These are phyloP conservation scores for Durio zibethinus DNA, from an alignment of 345 rosid genomes.

Conservation along the genomic window DNA sequence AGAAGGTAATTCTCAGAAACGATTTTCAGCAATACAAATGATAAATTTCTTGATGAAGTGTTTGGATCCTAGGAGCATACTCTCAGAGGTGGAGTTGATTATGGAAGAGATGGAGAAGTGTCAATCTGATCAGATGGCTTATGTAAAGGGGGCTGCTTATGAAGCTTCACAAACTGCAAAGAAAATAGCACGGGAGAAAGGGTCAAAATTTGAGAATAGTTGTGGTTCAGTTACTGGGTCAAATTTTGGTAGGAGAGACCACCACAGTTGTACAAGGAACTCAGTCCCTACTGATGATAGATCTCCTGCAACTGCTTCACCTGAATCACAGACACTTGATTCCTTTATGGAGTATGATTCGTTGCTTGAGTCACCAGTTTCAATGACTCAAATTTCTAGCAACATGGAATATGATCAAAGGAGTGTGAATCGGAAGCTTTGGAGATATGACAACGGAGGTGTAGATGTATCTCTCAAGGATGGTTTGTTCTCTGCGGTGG, in stretches of 20 bases:
- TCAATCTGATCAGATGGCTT: slow-evolving; percentile 84
- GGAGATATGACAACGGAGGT: slow-evolving; percentile 51
- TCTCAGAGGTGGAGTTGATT: slow-evolving; percentile 69
- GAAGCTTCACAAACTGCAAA: slow-evolving; percentile 83
- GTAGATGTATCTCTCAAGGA: slow-evolving; percentile 71
- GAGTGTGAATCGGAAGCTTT: slow-evolving; percentile 64
- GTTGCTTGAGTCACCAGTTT: slow-evolving; percentile 53
- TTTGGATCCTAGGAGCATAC: slow-evolving; percentile 71
- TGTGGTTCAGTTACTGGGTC: slow-evolving; percentile 64
- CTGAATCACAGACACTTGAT: slow-evolving; percentile 77
- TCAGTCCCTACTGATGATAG: slow-evolving; percentile 21
- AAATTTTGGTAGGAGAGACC: slow-evolving; percentile 45
- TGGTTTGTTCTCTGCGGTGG: slow-evolving; percentile 61
- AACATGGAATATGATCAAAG: slow-evolving; percentile 40
- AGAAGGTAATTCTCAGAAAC: slow-evolving; percentile 81
- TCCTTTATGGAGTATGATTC: slow-evolving; percentile 56
- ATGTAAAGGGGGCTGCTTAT: slow-evolving; percentile 84
- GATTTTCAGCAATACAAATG: slow-evolving; percentile 87
- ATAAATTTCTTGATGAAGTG: slow-evolving; percentile 81
- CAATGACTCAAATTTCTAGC: slow-evolving; percentile 39
- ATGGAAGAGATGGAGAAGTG: slow-evolving; percentile 77
- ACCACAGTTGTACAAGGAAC: slow-evolving; percentile 27
- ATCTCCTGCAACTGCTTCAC: slow-evolving; percentile 59
- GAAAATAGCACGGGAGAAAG: slow-evolving; percentile 53
- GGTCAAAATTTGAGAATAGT: slow-evolving; percentile 53